Evolutionary conservation across 768 basidiomycete genomes (phyloP).

Genomic region (Heimioporus sp.): DNA sequence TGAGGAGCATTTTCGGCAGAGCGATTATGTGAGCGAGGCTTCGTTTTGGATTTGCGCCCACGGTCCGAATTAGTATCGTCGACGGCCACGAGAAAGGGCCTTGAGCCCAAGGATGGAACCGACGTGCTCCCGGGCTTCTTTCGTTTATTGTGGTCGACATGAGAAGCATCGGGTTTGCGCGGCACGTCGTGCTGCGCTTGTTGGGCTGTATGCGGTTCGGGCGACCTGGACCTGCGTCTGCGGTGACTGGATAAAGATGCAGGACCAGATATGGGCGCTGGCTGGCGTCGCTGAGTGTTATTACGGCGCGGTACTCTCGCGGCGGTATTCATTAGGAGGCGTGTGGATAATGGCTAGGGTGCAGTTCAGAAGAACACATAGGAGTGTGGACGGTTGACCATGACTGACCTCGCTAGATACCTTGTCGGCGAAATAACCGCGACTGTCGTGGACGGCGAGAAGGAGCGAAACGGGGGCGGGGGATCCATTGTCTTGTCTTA

Average conservation of each 20-base stretch:
- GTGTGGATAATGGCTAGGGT: neutral
- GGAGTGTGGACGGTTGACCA: neutral
- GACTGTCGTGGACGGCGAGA: conserved; percentile 12
- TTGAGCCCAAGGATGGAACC: conserved; percentile 14
- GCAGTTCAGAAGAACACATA: neutral
- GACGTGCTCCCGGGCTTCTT: conserved; percentile 25
- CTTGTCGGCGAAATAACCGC: neutral
- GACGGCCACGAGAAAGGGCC: conserved; percentile 27
- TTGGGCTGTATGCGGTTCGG: conserved; percentile 24
- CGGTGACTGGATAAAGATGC: conserved; percentile 17
- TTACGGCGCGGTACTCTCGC: conserved; percentile 26
- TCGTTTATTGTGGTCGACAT: conserved; percentile 26
- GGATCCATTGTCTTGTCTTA: conserved; percentile 1
- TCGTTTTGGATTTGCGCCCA: conserved; percentile 31
- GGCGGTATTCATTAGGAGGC: conserved; percentile 21
- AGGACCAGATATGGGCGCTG: conserved; percentile 14
- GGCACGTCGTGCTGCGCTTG: conserved; percentile 4
- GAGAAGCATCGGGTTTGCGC: conserved; percentile 21
- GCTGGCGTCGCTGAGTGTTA: conserved; percentile 25
- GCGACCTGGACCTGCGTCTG: conserved; percentile 36
- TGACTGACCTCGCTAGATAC: conserved; percentile 7
- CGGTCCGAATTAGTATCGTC: conserved; percentile 30
- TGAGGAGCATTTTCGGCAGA: conserved; percentile 18
- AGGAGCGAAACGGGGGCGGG: neutral
- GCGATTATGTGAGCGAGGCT: conserved; percentile 26